Evolutionary conservation across 768 basidiomycete genomes (phyloP).

Genomic region (Amanita fuliginea): DNA sequence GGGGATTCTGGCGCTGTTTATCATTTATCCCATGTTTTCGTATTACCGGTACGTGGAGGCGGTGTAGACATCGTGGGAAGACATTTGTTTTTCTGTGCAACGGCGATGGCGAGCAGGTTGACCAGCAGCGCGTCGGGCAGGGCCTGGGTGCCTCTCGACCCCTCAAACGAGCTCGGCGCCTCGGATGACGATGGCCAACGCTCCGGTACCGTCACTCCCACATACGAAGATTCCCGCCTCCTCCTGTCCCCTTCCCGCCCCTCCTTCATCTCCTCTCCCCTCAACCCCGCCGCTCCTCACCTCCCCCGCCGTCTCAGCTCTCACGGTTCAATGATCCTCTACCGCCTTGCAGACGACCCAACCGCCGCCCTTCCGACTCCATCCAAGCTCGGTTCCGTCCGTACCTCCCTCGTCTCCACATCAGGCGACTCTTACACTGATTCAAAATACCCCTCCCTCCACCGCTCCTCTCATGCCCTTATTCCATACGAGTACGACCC

Average conservation of each 20-base stretch:
- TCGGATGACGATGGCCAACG: neutral
- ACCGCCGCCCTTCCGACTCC: slow-evolving; percentile 23
- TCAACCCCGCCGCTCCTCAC: slow-evolving; percentile 35
- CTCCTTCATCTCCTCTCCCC: slow-evolving; percentile 38
- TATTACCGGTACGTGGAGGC: too few species aligned
- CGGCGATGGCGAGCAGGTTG: too few species aligned
- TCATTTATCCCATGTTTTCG: too few species aligned
- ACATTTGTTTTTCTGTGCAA: too few species aligned
- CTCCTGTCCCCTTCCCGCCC: slow-evolving; percentile 4
- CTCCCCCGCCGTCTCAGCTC: slow-evolving; percentile 24
- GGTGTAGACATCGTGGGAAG: too few species aligned
- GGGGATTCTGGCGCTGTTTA: too few species aligned
- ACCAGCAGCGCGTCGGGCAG: too few species aligned
- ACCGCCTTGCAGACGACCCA: slow-evolving; percentile 39
- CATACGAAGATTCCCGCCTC: slow-evolving; percentile 9
- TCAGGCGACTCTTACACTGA: slow-evolving; percentile 36
- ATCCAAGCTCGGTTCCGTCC: slow-evolving; percentile 11
- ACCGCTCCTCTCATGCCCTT: slow-evolving; percentile 23
- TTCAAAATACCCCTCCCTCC: slow-evolving; percentile 50
- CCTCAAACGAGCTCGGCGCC: neutral
- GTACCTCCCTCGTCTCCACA: slow-evolving; percentile 21
- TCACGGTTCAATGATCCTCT: slow-evolving; percentile 55
- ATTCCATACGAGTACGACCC: slow-evolving; percentile 70
- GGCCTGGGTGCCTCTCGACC: neutral
- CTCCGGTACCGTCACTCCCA: neutral